Base-by-base conservation (phyloP, 306 rosid genomes). In the Mimosa bimucronata region DNA sequence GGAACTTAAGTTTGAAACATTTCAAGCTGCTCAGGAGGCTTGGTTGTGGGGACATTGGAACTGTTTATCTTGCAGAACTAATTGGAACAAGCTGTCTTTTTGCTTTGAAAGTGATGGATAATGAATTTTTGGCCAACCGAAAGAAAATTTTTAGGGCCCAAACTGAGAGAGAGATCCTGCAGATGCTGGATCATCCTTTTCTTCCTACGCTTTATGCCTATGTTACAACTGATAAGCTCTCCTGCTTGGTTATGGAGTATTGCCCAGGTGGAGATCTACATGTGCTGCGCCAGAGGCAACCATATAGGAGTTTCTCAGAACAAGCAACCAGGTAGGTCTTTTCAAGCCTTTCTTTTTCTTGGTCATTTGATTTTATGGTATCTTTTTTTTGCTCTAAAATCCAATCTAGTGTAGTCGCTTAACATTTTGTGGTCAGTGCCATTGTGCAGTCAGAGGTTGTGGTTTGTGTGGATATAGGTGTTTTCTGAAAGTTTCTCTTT, bases 231-330 rank as follows among this genome's bases (percentile, higher is more conserved):
- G 94, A 93, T 79, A 93, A 91, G 83, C 92, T 89, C 75, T 89
- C 96, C 44, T 95, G 97, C 89, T 89, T 95, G 86, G 98, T 92
- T 53, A 95, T 91, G 91, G 98, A 95, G 87, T 88, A 92, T 76
- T 92, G 98, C 86, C 98, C 97, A 0, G 98, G 96, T 6, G 99
- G 99, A 55, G 98, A 95, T 88, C 84, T 95, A 79, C 99, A 95
- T 69, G 98, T 95, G 31, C 88, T 93, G 82, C 91, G 97, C 77
- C 99, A 95, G 85, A 95, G 87, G 84, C 99, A 95, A 85, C 87
- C 94, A 1, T 81, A 82, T 83, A 80, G 89, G 86, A 88, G 87
- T 87, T 95, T 95, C 86, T 83, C 93, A 3, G 99, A 93, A 85
- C 94, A 90, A 81, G 98, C 99, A 50, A 69, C 96, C 81, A 93